Evolutionary conservation across 2,329 filamentous ascomycete genomes (phyloP).

Genomic region (Penicillium sp.): DNA sequence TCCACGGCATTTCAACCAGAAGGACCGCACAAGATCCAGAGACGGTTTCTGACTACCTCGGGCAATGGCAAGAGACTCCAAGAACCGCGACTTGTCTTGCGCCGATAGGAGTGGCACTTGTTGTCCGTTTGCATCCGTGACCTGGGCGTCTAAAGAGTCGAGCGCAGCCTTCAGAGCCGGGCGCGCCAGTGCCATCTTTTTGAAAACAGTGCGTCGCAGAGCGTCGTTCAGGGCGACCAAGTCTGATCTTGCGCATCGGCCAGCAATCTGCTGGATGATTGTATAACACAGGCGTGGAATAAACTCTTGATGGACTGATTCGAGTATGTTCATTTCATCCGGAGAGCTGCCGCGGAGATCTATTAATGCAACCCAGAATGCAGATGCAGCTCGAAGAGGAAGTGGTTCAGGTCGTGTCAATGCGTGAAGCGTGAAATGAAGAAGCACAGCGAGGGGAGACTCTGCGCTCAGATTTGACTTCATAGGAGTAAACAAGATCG

Average conservation of each 20-base stretch:
- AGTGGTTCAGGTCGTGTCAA: conserved; percentile 46
- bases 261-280: conserved; percentile 43
- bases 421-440: conserved; percentile 44
- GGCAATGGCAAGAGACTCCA: conserved; percentile 41
- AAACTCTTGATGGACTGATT: conserved; percentile 37
- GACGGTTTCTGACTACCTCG: conserved; percentile 41
- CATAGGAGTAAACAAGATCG: conserved; percentile 39
- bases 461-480: conserved; percentile 16
- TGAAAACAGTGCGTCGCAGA: conserved; percentile 44
- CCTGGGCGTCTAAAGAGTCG: conserved; percentile 28
- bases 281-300: conserved; percentile 41
- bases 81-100: conserved; percentile 44
- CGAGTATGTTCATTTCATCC: conserved; percentile 25
- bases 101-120: conserved; percentile 28
- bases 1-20: conserved; percentile 48
- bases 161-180: conserved; percentile 40
- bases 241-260: conserved; percentile 48
- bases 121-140: conserved; percentile 20
- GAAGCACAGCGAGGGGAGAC: conserved; percentile 34
- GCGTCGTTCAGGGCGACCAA: conserved; percentile 44
- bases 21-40: conserved; percentile 40
- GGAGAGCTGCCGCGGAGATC: conserved; percentile 31
- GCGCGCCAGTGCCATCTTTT: conserved; percentile 42
- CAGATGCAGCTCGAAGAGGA: conserved; percentile 48
- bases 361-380: conserved; percentile 45